Base-by-base conservation (phyloP, 192 early-diverging fungal species). In the Rhizoclosmatium globosum region DNA sequence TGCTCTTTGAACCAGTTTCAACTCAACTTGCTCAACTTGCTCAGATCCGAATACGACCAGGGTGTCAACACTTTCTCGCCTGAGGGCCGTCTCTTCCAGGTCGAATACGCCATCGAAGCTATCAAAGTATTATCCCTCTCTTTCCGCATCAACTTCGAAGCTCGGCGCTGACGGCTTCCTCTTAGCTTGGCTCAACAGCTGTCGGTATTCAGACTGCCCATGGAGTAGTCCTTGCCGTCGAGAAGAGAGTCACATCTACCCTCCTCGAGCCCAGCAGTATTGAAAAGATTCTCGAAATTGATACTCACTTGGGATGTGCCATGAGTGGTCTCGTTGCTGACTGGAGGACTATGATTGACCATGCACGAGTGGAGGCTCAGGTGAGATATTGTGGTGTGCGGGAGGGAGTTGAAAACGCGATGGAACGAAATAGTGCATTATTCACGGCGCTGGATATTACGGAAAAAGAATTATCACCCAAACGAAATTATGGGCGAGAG, bases 31-130 rank as follows among this genome's bases (percentile, higher is more conserved):
- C 53, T n/a, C 60, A 7, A 19, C 9, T 13, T 21, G 4, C 9
- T 23, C 62, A 74, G 79, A 58, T 80, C 79, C 71, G 97, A 99
- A 89, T 99, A 99, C 87, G 98, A 99, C 87, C 94, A 97, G 72
- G 98, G 98, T 60, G 98, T 99, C 79, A 99, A 99, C 86, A 99
- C 98, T 60, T 99, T 99, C 86, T 97, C 95, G 39, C 98, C 98
- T 62, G 98, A 99, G 86, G 98, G 98, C 71, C 95, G 98, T 82
- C 89, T 99, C 66, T 99, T 99, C 91, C 98, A 99, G 86, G 98
- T 99, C 69, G 98, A 99, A 89, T 99, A 99, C 84, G 98, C 97
- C 62, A 95, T 99, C 82, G 98, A 99, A 82, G 96, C 98, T 72
- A 99, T 99, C 89, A 99, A 99, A 91, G 95, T 95, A 87, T 15